phyloP scores from a whole-genome alignment of 306 rosid species.

The Trifolium pratense region DNA sequence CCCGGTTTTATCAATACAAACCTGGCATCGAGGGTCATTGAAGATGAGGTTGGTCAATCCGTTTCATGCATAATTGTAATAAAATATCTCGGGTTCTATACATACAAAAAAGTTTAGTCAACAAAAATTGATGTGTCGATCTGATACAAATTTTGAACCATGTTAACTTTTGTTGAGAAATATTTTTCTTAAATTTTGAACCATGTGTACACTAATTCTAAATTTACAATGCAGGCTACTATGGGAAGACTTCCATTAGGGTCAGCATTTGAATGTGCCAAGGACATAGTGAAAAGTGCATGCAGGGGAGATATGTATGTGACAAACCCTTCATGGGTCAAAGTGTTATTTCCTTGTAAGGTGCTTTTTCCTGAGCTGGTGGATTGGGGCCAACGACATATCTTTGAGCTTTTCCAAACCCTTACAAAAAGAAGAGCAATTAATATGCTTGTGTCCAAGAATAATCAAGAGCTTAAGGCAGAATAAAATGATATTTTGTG shows the following conservation, averaged over 20 bases:
- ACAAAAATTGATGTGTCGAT: too few species aligned
- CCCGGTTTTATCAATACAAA: conserved; percentile 48
- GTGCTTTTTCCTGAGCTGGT: conserved; percentile 32
- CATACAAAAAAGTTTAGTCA: too few species aligned
- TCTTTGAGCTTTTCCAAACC: not conserved
- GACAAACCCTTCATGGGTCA: conserved; percentile 47
- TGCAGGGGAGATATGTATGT: conserved; percentile 50
- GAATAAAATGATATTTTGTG: too few species aligned
- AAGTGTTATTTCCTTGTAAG: conserved; percentile 30
- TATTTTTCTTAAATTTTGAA: too few species aligned
- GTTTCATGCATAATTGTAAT: too few species aligned
- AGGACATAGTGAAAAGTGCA: conserved; percentile 42
- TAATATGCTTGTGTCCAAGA: too few species aligned
- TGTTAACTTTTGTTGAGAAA: too few species aligned
- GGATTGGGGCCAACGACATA: conserved; percentile 4
- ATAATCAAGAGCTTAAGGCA: too few species aligned
- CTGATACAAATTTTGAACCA: too few species aligned
- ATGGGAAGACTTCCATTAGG: conserved; percentile 41
- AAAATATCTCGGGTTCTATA: too few species aligned
- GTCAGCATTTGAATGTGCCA: conserved; percentile 40
- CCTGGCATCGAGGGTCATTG: not conserved
- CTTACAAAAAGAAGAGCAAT: not conserved
- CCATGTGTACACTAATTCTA: too few species aligned
- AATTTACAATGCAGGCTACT: conserved; percentile 25
- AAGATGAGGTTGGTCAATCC: conserved; percentile 22